These are phyloP conservation scores for Penicillium hordei DNA, from an alignment of 2,329 filamentous ascomycete species.

Conservation along the genomic window DNA sequence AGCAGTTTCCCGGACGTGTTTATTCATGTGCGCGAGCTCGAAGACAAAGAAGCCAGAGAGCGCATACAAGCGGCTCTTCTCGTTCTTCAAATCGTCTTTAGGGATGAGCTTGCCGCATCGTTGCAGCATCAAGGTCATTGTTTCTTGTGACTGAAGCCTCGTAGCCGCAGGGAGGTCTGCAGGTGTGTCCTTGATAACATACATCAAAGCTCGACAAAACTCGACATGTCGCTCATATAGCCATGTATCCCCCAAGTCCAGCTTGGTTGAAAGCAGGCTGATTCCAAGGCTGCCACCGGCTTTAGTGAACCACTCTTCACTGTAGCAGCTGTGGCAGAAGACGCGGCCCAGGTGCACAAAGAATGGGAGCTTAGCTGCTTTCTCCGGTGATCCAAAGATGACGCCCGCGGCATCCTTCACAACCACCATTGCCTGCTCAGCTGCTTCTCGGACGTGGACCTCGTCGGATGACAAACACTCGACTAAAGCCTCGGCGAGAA, in stretches of 20 bases:
- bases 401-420: slow-evolving; percentile 73
- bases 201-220: slow-evolving; percentile 86
- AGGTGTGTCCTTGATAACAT: slow-evolving; percentile 98
- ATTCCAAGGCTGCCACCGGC: slow-evolving; percentile 90
- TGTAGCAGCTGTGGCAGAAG: slow-evolving; percentile 93
- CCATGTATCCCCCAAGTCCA: slow-evolving; percentile 83
- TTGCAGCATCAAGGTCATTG: slow-evolving; percentile 74
- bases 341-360: slow-evolving; percentile 79
- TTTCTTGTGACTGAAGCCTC: slow-evolving; percentile 75
- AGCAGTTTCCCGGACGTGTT: slow-evolving; percentile 84
- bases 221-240: slow-evolving; percentile 79
- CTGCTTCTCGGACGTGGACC: slow-evolving; percentile 74
- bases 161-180: slow-evolving; percentile 90
- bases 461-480: slow-evolving; percentile 88
- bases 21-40: slow-evolving; percentile 94
- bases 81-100: slow-evolving; percentile 73
- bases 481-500: slow-evolving; percentile 84
- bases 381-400: slow-evolving; percentile 73
- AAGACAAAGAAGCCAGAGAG: slow-evolving; percentile 83
- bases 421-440: slow-evolving; percentile 72
- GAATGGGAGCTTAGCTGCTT: slow-evolving; percentile 75
- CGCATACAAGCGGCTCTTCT: slow-evolving; percentile 66
- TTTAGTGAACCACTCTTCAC: slow-evolving; percentile 99
- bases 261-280: slow-evolving; percentile 77
- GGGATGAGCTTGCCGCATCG: slow-evolving; percentile 76